Evolutionary conservation across 1,284 basidiomycete species (phyloP).

Genomic region (Moniliophthora roreri): DNA sequence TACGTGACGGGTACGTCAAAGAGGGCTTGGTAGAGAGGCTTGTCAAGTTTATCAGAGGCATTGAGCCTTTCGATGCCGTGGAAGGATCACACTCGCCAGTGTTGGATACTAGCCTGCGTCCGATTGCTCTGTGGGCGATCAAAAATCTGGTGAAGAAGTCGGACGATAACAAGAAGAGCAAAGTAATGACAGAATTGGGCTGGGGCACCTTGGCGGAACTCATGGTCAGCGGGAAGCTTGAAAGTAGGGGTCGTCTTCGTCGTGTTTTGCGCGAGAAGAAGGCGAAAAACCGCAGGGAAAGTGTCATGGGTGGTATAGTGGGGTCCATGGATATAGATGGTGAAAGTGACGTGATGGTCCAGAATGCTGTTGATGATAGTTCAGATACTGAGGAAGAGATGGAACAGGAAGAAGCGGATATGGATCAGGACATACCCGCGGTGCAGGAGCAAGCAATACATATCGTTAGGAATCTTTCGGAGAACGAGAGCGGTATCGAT

Average conservation of each 20-base stretch:
- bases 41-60: slow-evolving; percentile 45
- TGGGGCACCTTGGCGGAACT: slow-evolving; percentile 55
- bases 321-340: slow-evolving; percentile 2
- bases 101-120: slow-evolving; percentile 56
- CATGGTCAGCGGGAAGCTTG: neutral
- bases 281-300: neutral
- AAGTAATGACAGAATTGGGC: slow-evolving; percentile 63
- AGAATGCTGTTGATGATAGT: neutral
- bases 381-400: slow-evolving; percentile 27
- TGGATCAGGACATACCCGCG: slow-evolving; percentile 18
- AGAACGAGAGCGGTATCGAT: slow-evolving; percentile 59
- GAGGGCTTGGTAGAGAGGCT: slow-evolving; percentile 66
- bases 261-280: neutral
- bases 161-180: slow-evolving; percentile 52
- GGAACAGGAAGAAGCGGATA: neutral
- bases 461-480: slow-evolving; percentile 62
- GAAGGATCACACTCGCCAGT: slow-evolving; percentile 12
- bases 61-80: neutral
- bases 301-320: neutral
- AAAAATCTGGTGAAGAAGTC: slow-evolving; percentile 77
- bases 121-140: slow-evolving; percentile 79
- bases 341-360: neutral
- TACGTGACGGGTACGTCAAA: slow-evolving; percentile 66
- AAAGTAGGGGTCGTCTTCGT: neutral
- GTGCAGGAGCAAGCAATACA: slow-evolving; percentile 70